These are phyloP conservation scores for Yamadazyma triangularis DNA, from an alignment of 1,139 yeast species.

Conservation along the genomic window DNA sequence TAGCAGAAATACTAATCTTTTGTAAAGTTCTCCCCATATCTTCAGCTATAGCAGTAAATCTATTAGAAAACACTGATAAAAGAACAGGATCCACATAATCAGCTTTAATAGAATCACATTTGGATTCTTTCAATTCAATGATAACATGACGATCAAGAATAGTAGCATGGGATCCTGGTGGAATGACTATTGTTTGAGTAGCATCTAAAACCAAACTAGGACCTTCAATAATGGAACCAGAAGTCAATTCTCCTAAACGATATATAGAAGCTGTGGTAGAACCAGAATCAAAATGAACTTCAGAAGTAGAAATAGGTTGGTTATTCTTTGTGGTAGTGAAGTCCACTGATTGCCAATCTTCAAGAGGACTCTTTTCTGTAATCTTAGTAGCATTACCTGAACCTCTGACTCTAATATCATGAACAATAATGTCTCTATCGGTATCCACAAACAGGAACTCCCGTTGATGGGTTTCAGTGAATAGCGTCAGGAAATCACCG, in stretches of 20 bases:
- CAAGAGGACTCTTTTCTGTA: constrained; percentile 8
- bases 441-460: constrained; percentile 66
- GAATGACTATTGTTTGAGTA: constrained; percentile 81
- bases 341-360: constrained; percentile 3
- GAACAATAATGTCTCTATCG: constrained; percentile 37
- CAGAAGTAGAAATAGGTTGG: constrained; percentile 1
- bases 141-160: constrained; percentile 52
- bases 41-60: constrained; percentile 85
- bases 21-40: constrained; percentile 82
- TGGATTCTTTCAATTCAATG: constrained; percentile 26
- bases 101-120: constrained; percentile 19
- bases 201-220: constrained; percentile 84
- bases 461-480: constrained; percentile 48
- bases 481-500: constrained; percentile 26
- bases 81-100: constrained; percentile 58
- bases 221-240: constrained; percentile 57
- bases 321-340: no score
- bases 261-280: constrained; percentile 22
- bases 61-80: constrained; percentile 71
- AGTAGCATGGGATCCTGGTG: constrained; percentile 65
- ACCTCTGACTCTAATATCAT: constrained; percentile 15
- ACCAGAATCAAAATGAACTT: constrained; percentile 8
- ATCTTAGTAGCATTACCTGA: constrained; percentile 8
- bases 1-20: constrained; percentile 75
- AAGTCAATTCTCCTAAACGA: constrained; percentile 43